A percentile compares a stretch with the other conserved stretches of the same genome.
Evolutionary conservation across 805 yeast species (phyloP).

Genomic region (Ogataea sp.): DNA sequence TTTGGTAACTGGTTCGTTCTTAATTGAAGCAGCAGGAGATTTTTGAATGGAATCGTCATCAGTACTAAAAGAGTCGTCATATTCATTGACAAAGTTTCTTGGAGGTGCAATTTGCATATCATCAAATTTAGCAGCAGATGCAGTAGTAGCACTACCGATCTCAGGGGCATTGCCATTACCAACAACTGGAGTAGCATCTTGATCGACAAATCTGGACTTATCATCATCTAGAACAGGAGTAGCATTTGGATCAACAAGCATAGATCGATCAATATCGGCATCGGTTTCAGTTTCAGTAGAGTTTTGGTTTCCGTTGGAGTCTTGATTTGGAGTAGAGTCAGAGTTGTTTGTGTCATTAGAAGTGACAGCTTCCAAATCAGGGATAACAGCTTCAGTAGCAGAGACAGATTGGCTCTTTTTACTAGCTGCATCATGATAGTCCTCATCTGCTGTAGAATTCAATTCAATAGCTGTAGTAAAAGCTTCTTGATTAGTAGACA

Average conservation of each 20-base stretch:
- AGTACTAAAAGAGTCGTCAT: slow-evolving; percentile 5
- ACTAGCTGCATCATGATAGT: neutral
- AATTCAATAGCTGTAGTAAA: slow-evolving; percentile 33
- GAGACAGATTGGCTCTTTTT: no score
- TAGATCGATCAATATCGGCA: neutral
- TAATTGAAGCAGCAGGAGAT: slow-evolving; percentile 11
- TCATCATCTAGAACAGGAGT: neutral
- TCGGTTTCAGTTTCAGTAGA: neutral
- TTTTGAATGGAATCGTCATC: slow-evolving; percentile 11
- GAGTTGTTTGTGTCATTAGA: neutral
- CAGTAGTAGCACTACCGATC: neutral
- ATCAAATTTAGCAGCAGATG: neutral
- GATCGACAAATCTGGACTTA: neutral
- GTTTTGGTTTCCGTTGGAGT: neutral
- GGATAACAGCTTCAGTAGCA: no score
- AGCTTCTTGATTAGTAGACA: slow-evolving; percentile 16
- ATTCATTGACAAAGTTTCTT: neutral
- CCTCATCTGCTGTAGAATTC: slow-evolving; percentile 4
- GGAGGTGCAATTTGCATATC: neutral
- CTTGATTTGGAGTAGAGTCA: no score
- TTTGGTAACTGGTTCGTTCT: no score
- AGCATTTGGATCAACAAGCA: no score
- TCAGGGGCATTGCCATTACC: neutral
- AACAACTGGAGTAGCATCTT: neutral
- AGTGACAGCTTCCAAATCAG: no score